These are phyloP conservation scores for Pythium myriotylum DNA, from an alignment of 352 stramenopile genomes.

Conservation along the genomic window DNA sequence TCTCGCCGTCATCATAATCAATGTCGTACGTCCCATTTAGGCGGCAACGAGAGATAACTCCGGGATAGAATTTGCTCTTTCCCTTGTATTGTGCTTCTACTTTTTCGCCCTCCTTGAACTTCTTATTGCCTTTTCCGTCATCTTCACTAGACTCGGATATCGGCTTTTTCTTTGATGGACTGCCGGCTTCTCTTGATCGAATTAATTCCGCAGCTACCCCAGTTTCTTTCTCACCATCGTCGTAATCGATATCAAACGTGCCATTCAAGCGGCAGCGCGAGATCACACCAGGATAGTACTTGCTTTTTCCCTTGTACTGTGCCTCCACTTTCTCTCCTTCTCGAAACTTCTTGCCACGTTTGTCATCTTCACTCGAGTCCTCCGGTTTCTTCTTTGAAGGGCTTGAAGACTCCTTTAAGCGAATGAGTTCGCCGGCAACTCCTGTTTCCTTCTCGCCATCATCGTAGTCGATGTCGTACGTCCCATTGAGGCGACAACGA, in stretches of 20 bases:
- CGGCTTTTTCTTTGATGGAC: no score
- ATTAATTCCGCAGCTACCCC: constrained; percentile 36
- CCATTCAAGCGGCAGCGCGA: constrained; percentile 45
- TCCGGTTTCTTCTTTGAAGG: constrained; percentile 32
- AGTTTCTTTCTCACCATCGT: constrained; percentile 65
- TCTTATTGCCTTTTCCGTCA: constrained; percentile 5
- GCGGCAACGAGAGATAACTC: constrained; percentile 48
- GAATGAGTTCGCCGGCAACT: constrained; percentile 35
- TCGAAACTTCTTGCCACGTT: constrained; percentile 50
- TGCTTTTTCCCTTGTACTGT: constrained; percentile 48
- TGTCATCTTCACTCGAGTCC: constrained; percentile 7
- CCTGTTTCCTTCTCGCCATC: no score
- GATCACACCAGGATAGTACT: constrained; percentile 55
- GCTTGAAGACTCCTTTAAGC: constrained; percentile 13
- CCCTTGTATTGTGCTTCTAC: constrained; percentile 69
- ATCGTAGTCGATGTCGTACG: no score
- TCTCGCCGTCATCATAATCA: constrained; percentile 67
- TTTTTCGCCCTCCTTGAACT: constrained; percentile 26
- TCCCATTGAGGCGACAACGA: no score
- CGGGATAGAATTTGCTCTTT: constrained; percentile 56
- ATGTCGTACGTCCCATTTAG: constrained; percentile 68
- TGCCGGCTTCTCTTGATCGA: no score
- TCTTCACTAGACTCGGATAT: constrained; percentile 17
- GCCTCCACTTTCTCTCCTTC: constrained; percentile 57
- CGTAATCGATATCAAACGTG: constrained; percentile 70